phyloP scores from a whole-genome alignment of 192 early-diverging fungal species.

The Paraglomus brasilianum region DNA sequence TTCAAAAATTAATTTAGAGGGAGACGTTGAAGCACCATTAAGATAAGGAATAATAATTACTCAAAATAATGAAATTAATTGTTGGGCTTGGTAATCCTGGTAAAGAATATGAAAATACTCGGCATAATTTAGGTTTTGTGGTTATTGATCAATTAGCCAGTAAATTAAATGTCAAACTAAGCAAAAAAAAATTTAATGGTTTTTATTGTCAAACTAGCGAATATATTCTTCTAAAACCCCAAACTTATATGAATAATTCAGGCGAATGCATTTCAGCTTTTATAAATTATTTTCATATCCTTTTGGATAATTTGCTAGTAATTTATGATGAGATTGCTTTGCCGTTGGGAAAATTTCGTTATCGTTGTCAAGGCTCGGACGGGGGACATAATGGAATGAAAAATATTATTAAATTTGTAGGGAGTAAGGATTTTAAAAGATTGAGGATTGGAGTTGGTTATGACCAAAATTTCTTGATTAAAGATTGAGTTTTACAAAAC shows the following conservation, averaged over 20 bases:
- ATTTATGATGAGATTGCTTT: slow-evolving; percentile 23
- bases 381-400: slow-evolving; percentile 18
- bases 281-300: slow-evolving; percentile 6
- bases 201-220: slow-evolving; percentile 12
- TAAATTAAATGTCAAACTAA: slow-evolving; percentile 17
- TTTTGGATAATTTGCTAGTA: slow-evolving; percentile 4
- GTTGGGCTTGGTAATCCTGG: slow-evolving; percentile 14
- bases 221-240: slow-evolving; percentile 12
- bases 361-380: neutral
- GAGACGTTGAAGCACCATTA: neutral
- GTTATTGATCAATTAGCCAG: neutral
- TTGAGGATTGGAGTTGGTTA: neutral
- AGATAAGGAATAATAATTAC: neutral
- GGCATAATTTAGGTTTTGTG: slow-evolving; percentile 15
- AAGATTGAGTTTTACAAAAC: slow-evolving; percentile 8
- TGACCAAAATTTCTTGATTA: slow-evolving; percentile 1
- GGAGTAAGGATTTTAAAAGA: slow-evolving; percentile 10
- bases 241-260: slow-evolving; percentile 22
- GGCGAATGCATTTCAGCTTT: neutral
- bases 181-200: slow-evolving; percentile 10
- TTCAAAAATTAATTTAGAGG: neutral
- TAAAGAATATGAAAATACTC: slow-evolving; percentile 18
- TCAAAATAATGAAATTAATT: slow-evolving; percentile 12
- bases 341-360: slow-evolving; percentile 9
- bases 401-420: slow-evolving; percentile 1